Percentiles rank a stretch among this genome's conserved stretches.
phyloP scores from a whole-genome alignment of 176 grass and related monocot genomes.

The Phragmites australis region DNA sequence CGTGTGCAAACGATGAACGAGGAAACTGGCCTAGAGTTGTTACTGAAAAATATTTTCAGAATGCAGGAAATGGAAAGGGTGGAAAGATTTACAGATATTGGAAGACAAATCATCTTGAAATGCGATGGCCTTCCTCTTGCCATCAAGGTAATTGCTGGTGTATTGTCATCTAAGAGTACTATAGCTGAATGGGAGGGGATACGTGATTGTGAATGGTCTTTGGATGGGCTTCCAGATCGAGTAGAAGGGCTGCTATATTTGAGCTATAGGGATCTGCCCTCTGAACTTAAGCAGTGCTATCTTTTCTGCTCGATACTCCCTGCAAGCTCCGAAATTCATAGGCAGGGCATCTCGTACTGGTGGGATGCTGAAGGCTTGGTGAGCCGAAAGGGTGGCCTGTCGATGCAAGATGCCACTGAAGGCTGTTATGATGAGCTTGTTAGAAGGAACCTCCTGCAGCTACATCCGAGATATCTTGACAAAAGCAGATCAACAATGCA shows the following conservation, averaged over 20 bases:
- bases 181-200: neutral
- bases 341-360: neutral
- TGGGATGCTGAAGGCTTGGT: neutral
- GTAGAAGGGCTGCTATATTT: neutral
- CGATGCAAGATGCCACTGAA: neutral
- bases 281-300: neutral
- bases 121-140: neutral
- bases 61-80: neutral
- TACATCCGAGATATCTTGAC: neutral
- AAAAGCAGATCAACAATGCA: neutral
- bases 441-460: neutral
- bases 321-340: neutral
- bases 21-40: neutral
- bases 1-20: neutral
- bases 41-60: neutral
- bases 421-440: neutral
- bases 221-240: neutral
- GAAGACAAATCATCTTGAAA: neutral
- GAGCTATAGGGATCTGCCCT: neutral
- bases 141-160: neutral
- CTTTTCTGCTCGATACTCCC: conserved; percentile 2
- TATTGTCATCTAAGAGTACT: neutral
- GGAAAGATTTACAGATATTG: neutral
- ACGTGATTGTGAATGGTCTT: neutral
- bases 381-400: neutral